Conservation (phyloP, 78 protist genomes). For the Dictyostelium purpureum region DNA sequence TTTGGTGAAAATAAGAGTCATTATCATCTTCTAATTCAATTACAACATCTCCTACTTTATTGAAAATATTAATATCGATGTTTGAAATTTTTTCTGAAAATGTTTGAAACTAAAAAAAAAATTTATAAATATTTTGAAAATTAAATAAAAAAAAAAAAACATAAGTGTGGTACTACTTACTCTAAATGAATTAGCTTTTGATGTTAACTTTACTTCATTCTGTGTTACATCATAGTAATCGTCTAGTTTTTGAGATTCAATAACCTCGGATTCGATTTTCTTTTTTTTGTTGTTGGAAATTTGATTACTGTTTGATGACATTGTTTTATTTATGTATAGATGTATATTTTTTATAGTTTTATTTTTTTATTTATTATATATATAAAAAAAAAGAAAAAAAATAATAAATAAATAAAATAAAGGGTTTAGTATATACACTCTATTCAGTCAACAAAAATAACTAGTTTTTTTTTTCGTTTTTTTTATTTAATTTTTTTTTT, state of each 20-base stretch:
- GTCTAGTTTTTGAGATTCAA: background rate
- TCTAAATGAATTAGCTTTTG: background rate
- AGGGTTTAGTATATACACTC: too few species aligned
- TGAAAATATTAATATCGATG: conserved; percentile 53
- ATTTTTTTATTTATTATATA: background rate
- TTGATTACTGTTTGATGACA: background rate
- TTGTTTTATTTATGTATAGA: background rate
- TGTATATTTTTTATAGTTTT: background rate
- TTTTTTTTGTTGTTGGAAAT: background rate
- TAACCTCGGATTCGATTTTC: background rate
- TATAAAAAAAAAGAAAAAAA: background rate
- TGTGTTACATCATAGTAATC: background rate
- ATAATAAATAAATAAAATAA: too few species aligned
- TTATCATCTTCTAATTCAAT: conserved; percentile 59
- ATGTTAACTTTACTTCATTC: background rate
- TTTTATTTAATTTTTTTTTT: background rate
- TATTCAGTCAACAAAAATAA: too few species aligned
- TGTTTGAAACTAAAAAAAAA: conserved; percentile 12
- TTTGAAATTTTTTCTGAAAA: conserved; percentile 56
- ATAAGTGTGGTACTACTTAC: background rate
- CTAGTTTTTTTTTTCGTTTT: too few species aligned
- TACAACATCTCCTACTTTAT: conserved; percentile 40
- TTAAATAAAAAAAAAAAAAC: background rate
- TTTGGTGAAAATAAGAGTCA: conserved; percentile 51
- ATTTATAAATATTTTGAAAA: background rate